Conservation (phyloP, 2,329 filamentous ascomycete species). For the Nothophoma quercina region DNA sequence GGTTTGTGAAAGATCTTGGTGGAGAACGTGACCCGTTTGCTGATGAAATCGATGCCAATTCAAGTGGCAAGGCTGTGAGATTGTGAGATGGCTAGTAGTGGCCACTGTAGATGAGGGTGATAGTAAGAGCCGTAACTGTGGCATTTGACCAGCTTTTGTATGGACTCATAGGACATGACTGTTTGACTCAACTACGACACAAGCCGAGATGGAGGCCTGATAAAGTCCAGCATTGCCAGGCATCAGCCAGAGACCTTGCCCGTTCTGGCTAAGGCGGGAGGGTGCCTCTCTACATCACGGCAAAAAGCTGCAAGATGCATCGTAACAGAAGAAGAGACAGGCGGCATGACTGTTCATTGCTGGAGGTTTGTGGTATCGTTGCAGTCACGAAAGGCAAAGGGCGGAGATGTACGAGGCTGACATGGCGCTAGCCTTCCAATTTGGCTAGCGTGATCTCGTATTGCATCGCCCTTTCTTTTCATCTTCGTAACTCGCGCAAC, state of each 20-base stretch:
- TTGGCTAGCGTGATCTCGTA: constrained; percentile 1
- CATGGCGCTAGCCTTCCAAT: background rate
- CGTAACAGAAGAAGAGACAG: background rate
- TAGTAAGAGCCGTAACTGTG: background rate
- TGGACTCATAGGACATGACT: background rate
- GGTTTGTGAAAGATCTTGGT: background rate
- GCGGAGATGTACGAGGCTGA: background rate
- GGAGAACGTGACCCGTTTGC: no score
- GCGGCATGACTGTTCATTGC: background rate
- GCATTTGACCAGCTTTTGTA: background rate
- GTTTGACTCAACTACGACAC: background rate
- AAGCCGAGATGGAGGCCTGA: constrained; percentile 2
- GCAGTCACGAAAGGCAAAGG: background rate
- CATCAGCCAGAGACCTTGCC: background rate
- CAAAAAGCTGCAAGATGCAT: background rate
- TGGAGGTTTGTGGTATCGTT: background rate
- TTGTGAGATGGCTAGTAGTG: background rate
- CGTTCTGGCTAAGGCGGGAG: background rate
- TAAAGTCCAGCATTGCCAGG: background rate
- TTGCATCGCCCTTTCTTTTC: background rate
- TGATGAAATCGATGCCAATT: no score
- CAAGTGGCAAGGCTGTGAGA: no score
- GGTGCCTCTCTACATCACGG: background rate
- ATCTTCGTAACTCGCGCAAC: no score
- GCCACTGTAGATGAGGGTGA: background rate